These are phyloP conservation scores for Geotrichum fermentans DNA, from an alignment of 1,139 yeast genomes.

Conservation along the genomic window DNA sequence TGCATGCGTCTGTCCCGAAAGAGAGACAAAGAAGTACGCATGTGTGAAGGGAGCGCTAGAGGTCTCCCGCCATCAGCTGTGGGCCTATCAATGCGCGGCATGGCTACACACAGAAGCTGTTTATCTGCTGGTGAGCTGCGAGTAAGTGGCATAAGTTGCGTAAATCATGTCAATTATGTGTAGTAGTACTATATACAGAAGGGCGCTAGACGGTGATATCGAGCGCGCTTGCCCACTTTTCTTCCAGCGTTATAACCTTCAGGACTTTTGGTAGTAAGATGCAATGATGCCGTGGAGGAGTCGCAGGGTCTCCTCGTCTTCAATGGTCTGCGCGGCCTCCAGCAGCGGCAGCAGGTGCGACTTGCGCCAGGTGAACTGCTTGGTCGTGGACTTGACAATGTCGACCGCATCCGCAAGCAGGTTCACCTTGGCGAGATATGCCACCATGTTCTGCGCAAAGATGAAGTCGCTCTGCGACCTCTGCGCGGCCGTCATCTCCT, in stretches of 20 bases:
- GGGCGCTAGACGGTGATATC: too few species aligned
- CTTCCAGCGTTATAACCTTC: neutral
- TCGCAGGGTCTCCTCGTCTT: conserved; percentile 41
- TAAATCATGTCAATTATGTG: too few species aligned
- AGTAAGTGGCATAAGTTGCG: too few species aligned
- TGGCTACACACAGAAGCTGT: too few species aligned
- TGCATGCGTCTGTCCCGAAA: too few species aligned
- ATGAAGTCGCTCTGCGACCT: conserved; percentile 56
- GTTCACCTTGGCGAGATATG: conserved; percentile 48
- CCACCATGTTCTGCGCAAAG: conserved; percentile 64
- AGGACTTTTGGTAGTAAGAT: conserved; percentile 10
- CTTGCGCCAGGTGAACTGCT: conserved; percentile 63
- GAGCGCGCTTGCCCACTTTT: too few species aligned
- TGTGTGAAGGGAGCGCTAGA: too few species aligned
- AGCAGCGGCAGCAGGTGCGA: conserved; percentile 30
- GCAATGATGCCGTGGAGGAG: conserved; percentile 12
- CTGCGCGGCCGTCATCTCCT: conserved; percentile 36
- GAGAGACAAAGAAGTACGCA: too few species aligned
- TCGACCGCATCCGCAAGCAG: conserved; percentile 65
- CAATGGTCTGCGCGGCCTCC: conserved; percentile 39
- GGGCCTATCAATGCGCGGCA: too few species aligned
- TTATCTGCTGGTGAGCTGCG: too few species aligned
- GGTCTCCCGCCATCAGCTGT: too few species aligned
- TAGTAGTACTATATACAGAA: neutral
- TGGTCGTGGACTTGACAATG: conserved; percentile 60